phyloP scores from a whole-genome alignment of 306 rosid genomes.

The Gillenia trifoliata region DNA sequence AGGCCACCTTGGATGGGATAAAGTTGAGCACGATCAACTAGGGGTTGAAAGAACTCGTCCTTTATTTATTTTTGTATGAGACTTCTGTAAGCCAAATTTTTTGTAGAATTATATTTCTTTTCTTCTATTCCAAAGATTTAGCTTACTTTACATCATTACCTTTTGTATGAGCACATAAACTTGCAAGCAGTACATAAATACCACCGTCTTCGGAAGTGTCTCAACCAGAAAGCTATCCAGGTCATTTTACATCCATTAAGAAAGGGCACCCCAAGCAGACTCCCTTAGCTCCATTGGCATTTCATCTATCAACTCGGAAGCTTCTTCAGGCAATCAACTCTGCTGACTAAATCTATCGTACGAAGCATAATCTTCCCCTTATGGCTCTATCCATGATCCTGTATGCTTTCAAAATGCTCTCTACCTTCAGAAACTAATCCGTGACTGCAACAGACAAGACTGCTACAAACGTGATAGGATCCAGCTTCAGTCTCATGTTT shows the following conservation, averaged over 20 bases:
- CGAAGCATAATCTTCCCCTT: constrained; percentile 63
- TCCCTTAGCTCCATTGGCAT: constrained; percentile 70
- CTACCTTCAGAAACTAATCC: constrained; percentile 52
- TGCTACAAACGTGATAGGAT: constrained; percentile 53
- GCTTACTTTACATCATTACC: constrained; percentile 71
- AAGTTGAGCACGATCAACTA: too few relatives aligned
- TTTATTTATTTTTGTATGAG: too few relatives aligned
- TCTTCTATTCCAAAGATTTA: too few relatives aligned
- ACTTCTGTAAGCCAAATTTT: too few relatives aligned
- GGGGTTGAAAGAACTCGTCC: too few relatives aligned
- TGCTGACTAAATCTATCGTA: constrained; percentile 62
- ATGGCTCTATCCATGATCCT: constrained; percentile 47
- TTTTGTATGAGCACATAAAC: constrained; percentile 47
- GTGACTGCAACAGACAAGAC: constrained; percentile 70
- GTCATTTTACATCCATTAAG: constrained; percentile 65
- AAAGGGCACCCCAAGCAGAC: constrained; percentile 87
- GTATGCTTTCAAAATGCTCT: constrained; percentile 48
- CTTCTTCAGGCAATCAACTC: constrained; percentile 54
- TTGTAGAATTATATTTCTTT: too few relatives aligned
- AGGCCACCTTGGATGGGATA: too few relatives aligned
- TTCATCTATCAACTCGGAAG: constrained; percentile 46
- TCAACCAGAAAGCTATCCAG: constrained; percentile 48
- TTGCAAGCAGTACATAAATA: constrained; percentile 51
- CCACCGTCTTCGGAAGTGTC: constrained; percentile 68
- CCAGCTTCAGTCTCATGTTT: constrained; percentile 33